phyloP scores from a whole-genome alignment of 2,329 filamentous ascomycete species.

The Conoideocrella luteorostrata region DNA sequence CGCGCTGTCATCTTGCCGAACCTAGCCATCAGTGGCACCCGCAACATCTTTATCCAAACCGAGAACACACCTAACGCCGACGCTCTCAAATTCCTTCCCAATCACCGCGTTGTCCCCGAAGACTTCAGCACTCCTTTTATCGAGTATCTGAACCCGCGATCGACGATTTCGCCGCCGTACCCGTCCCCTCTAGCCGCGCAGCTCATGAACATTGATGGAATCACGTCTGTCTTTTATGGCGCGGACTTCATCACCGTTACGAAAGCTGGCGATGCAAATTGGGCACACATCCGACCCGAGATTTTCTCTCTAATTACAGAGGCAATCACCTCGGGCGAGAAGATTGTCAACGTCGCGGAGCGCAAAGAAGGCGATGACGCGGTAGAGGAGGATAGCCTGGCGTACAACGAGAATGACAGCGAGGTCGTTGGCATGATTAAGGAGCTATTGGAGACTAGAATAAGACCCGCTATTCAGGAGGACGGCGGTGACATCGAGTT shows the following conservation, averaged over 20 bases:
- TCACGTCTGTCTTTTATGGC: constrained; percentile 93
- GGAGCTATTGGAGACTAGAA: constrained; percentile 89
- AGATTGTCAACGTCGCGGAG: constrained; percentile 67
- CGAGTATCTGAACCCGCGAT: constrained; percentile 85
- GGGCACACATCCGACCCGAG: constrained; percentile 93
- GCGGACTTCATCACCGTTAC: constrained; percentile 95
- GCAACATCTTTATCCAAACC: constrained; percentile 96
- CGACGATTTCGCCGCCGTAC: constrained; percentile 81
- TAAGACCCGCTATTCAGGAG: constrained; percentile 92
- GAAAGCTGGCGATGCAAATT: constrained; percentile 80
- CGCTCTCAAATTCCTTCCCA: constrained; percentile 92
- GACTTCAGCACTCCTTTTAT: constrained; percentile 69
- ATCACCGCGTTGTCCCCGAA: constrained; percentile 76
- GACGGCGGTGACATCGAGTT: constrained; percentile 98
- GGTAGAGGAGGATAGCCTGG: constrained; percentile 59
- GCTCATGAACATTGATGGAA: constrained; percentile 87
- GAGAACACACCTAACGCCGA: constrained; percentile 92
- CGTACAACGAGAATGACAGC: constrained; percentile 82
- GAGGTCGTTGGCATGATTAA: constrained; percentile 99
- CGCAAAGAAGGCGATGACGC: constrained; percentile 45
- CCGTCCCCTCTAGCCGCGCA: constrained; percentile 86
- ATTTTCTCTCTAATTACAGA: constrained; percentile 94
- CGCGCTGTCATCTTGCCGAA: constrained; percentile 10
- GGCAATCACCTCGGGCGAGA: constrained; percentile 75
- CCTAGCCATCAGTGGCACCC: constrained; percentile 29